Evolutionary conservation across 495 filamentous ascomycete species (phyloP).

Genomic region (Penicillium atrosanguineum): DNA sequence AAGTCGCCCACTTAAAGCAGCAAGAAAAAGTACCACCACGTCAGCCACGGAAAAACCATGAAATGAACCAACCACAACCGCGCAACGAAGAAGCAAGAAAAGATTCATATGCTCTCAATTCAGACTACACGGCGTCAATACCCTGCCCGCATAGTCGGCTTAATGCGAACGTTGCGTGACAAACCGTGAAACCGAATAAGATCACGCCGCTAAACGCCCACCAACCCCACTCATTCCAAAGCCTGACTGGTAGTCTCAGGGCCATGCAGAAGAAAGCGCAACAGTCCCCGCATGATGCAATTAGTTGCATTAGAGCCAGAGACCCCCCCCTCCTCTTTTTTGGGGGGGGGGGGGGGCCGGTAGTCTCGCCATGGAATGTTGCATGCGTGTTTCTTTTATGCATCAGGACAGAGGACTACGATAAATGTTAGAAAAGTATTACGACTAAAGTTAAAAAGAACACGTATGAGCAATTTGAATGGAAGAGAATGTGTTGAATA

Average conservation of each 20-base stretch:
- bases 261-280: background rate
- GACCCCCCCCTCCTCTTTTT: no score
- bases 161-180: background rate
- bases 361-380: background rate
- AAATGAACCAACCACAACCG: background rate
- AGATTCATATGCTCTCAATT: background rate
- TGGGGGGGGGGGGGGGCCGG: no score
- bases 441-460: background rate
- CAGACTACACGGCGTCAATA: background rate
- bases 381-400: background rate
- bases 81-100: background rate
- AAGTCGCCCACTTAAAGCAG: no score
- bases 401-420: no score
- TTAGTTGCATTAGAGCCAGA: background rate
- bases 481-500: background rate
- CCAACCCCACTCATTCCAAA: background rate
- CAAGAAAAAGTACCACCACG: background rate
- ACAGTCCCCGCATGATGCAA: background rate
- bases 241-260: background rate
- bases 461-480: background rate
- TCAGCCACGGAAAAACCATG: background rate
- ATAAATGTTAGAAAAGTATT: no score
- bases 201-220: background rate
- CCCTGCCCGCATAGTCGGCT: background rate
- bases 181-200: background rate